Evolutionary conservation across 139 green algal species (phyloP).

Genomic region (Diplosphaera chodatii): DNA sequence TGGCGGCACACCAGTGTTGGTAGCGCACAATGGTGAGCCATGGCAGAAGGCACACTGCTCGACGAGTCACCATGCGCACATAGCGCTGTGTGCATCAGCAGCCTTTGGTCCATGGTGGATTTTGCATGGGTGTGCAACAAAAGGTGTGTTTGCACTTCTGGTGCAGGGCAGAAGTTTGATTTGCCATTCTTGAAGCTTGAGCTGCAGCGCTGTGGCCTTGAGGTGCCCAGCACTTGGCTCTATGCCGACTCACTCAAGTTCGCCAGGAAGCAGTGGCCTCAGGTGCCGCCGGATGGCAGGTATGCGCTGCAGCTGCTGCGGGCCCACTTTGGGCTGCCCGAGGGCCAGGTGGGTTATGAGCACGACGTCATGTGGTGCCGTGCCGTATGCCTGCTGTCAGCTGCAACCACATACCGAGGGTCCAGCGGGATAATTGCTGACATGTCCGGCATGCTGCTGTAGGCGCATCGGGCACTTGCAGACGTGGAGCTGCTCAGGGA

Average conservation of each 20-base stretch:
- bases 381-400: too few relatives aligned
- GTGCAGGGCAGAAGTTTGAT: conserved; percentile 7
- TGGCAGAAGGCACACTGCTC: too few relatives aligned
- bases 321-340: background rate
- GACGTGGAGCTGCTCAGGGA: conserved; percentile 13
- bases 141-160: too few relatives aligned
- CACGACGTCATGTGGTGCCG: too few relatives aligned
- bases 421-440: too few relatives aligned
- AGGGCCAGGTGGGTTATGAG: background rate
- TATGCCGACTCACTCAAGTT: conserved; percentile 45
- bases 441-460: too few relatives aligned
- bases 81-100: too few relatives aligned
- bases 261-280: background rate
- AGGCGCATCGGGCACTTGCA: conserved; percentile 16
- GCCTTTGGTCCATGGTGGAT: too few relatives aligned
- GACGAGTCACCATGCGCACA: too few relatives aligned
- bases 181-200: conserved; percentile 8
- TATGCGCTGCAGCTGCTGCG: conserved; percentile 6
- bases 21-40: conserved; percentile 19
- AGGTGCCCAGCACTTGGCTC: conserved; percentile 20
- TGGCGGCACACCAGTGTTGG: conserved; percentile 30
- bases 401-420: too few relatives aligned
- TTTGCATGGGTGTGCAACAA: too few relatives aligned
- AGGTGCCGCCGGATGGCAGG: background rate
- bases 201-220: conserved; percentile 2